Conservation (phyloP, 1,139 yeast species). For the Nakaseomyces nivariensis region DNA sequence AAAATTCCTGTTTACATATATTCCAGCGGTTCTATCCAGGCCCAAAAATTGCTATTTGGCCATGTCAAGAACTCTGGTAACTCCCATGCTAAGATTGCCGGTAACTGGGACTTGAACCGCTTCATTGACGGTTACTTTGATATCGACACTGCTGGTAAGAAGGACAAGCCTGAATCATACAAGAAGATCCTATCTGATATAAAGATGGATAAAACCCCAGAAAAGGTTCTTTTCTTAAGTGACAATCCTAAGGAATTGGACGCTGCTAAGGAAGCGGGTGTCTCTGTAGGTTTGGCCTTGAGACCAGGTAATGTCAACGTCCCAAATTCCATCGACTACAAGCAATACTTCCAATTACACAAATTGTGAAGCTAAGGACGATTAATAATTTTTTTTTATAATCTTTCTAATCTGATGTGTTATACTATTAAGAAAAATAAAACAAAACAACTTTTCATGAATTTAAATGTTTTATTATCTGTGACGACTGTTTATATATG, state of each 20-base stretch:
- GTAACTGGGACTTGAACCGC: constrained; percentile 41
- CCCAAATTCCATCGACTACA: constrained; percentile 17
- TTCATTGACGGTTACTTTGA: constrained; percentile 65
- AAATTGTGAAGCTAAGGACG: constrained; percentile 4
- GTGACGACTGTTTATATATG: background rate
- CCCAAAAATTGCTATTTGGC: constrained; percentile 68
- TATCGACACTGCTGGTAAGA: constrained; percentile 74
- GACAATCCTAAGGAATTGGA: constrained; percentile 60
- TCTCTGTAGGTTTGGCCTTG: constrained; percentile 48
- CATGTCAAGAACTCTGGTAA: constrained; percentile 38
- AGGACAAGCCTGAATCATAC: constrained; percentile 52
- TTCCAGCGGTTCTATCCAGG: constrained; percentile 85
- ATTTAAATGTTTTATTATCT: no score
- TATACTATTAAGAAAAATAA: background rate
- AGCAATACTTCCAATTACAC: constrained; percentile 5
- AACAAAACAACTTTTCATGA: no score
- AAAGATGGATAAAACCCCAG: constrained; percentile 24
- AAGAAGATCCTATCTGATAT: constrained; percentile 43
- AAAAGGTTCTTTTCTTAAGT: constrained; percentile 54
- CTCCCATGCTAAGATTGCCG: constrained; percentile 3
- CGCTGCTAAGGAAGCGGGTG: constrained; percentile 65
- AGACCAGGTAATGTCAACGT: constrained; percentile 71
- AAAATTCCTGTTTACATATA: constrained; percentile 49
- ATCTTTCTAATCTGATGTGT: background rate
- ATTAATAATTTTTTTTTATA: background rate